Conservation (phyloP, 225 moss, liverwort and hornwort genomes). For the Polytrichum commune region DNA sequence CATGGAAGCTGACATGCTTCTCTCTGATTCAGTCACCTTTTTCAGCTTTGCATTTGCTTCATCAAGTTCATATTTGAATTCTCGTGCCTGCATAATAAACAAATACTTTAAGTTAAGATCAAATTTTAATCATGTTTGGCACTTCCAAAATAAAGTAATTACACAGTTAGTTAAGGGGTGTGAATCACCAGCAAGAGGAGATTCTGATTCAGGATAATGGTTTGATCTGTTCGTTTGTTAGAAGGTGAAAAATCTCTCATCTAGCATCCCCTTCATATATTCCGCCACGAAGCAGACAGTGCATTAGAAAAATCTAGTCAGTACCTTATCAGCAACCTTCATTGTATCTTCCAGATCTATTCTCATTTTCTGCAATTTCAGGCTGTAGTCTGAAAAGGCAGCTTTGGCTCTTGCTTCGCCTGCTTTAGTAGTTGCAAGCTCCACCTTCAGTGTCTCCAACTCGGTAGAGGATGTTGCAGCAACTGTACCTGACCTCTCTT, state of each 20-base stretch:
- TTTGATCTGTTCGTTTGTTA: not conserved
- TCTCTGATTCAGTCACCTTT: conserved; percentile 49
- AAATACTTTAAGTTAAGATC: too few relatives aligned
- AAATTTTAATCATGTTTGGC: too few relatives aligned
- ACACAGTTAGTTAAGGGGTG: too few relatives aligned
- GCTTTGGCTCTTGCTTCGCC: conserved; percentile 54
- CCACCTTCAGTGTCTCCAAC: conserved; percentile 43
- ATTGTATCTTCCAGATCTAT: conserved; percentile 47
- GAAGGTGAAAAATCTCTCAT: not conserved
- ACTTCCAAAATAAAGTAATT: too few relatives aligned
- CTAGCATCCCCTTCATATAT: not conserved
- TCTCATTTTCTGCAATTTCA: conserved; percentile 55
- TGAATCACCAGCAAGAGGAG: not conserved
- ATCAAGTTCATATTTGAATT: conserved; percentile 47
- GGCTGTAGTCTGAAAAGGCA: conserved; percentile 58
- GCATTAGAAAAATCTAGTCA: too few relatives aligned
- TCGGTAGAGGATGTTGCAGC: conserved; percentile 39
- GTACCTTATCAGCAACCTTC: conserved; percentile 53
- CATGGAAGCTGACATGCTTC: conserved; percentile 57
- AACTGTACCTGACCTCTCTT: conserved; percentile 47
- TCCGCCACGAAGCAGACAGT: too few relatives aligned
- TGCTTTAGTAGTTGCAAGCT: conserved; percentile 33
- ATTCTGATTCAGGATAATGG: not conserved
- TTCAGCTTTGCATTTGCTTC: conserved; percentile 48
- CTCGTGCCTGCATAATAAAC: conserved; percentile 34